Evolutionary conservation across 2,329 filamentous ascomycete genomes (phyloP), one percentile per base, ranked within the genome.

Genomic region (Ascochyta pisi): DNA sequence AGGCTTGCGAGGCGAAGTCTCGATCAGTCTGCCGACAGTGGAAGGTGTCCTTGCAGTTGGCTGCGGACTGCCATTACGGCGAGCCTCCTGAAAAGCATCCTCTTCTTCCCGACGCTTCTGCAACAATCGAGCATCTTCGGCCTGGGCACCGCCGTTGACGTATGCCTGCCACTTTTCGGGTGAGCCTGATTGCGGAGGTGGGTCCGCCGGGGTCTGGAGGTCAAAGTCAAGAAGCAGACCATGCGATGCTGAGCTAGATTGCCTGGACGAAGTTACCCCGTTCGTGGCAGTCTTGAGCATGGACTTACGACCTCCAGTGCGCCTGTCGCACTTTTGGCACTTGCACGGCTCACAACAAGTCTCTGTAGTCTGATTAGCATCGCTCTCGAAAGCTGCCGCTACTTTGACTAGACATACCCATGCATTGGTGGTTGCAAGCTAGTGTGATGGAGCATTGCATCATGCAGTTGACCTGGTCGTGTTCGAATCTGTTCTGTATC

Each of bases 381-480:
- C 4, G 19, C n/a, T 47, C 4, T 39, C 13, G 24, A 16, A 33
- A 4, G 2, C 13, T 6, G 6, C 9, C 7, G 6, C 5, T 26
- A 15, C 1, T 15, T 8, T 34, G 2, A 1, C n/a, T 16, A 9
- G 8, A 50, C 63, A 1, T 59, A 64, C 63, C 54, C n/a, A 54
- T 37, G 27, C 73, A 76, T 10, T 54, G 58, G 58, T 75, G 73
- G 5, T 67, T 66, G 49, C 73, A 76, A 1, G 47, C 24, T 9
- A 56, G 22, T 5, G 26, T 16, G 0, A 8, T 24, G 0, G 52
- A 53, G 46, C 67, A 73, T 42, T 63, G 62, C 58, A 74, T 69
- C 19, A 62, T 71, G 48, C 73, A 76, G n/a, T 73, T 73, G 39
- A 76, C 67, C 7, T 47, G 55, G 1, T 63, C 54, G 24, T 67